These are phyloP conservation scores for Gastroboletus turbinatus DNA, from an alignment of 1,284 basidiomycete genomes.

Conservation along the genomic window DNA sequence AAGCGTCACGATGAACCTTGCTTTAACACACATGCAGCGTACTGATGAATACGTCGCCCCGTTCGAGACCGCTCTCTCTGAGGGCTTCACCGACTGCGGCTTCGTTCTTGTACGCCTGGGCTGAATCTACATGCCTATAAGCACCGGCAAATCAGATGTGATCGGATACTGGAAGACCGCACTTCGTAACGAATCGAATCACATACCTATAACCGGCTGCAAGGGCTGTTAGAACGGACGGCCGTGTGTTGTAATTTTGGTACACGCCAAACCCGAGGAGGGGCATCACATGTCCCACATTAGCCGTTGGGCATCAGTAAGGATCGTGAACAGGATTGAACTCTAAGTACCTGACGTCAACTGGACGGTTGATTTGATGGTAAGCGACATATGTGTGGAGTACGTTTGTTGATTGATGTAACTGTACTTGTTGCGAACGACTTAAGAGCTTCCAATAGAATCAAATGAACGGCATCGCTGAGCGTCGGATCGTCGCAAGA, in stretches of 20 bases:
- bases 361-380: constrained; percentile 33
- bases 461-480: constrained; percentile 1
- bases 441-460: neutral
- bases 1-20: neutral
- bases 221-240: constrained; percentile 68
- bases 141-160: neutral
- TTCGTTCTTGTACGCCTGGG: constrained; percentile 77
- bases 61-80: constrained; percentile 48
- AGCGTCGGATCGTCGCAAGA: constrained; percentile 11
- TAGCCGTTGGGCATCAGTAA: constrained; percentile 2
- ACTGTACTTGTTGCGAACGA: neutral
- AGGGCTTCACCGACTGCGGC: constrained; percentile 59
- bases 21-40: constrained; percentile 23
- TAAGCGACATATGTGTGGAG: constrained; percentile 26
- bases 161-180: neutral
- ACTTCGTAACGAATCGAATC: constrained; percentile 14
- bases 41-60: constrained; percentile 72
- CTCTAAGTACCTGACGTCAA: constrained; percentile 40
- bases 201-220: constrained; percentile 70
- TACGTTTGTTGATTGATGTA: constrained; percentile 16
- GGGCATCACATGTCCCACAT: constrained; percentile 60
- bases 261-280: constrained; percentile 84
- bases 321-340: neutral
- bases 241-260: constrained; percentile 59
- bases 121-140: constrained; percentile 66